Conservation (phyloP, 345 rosid species). For the Corchorus capsularis region DNA sequence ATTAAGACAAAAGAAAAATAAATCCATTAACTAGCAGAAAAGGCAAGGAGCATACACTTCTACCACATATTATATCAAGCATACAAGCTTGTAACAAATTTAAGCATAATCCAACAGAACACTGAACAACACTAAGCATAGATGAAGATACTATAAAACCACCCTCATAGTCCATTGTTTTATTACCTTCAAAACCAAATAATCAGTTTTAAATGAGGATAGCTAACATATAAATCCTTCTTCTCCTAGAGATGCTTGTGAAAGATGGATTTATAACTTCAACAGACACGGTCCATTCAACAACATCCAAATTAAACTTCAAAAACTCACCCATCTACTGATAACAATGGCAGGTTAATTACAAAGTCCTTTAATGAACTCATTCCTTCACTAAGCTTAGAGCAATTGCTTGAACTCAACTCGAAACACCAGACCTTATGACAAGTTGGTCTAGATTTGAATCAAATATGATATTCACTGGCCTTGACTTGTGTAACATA, state of each 20-base stretch:
- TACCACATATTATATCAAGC: constrained; percentile 11
- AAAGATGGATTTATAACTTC: not conserved
- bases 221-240: not conserved
- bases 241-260: not conserved
- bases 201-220: not conserved
- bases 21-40: not conserved
- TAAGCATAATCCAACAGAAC: constrained; percentile 2
- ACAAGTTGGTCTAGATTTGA: not conserved
- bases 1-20: constrained; percentile 1
- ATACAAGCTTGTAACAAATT: not conserved
- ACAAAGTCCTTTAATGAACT: not conserved
- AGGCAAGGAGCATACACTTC: not conserved
- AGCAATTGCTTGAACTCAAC: not conserved
- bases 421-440: not conserved
- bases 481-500: too few relatives aligned
- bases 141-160: not conserved
- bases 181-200: not conserved
- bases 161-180: not conserved
- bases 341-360: not conserved
- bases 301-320: not conserved
- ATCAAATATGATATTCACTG: not conserved
- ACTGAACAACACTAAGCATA: not conserved
- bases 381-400: not conserved
- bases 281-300: not conserved
- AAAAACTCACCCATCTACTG: not conserved